Percentiles rank a stretch among this genome's conserved stretches.
These are phyloP conservation scores for Asclepias syriaca DNA, from an alignment of 257 asterid genomes.

Conservation along the genomic window DNA sequence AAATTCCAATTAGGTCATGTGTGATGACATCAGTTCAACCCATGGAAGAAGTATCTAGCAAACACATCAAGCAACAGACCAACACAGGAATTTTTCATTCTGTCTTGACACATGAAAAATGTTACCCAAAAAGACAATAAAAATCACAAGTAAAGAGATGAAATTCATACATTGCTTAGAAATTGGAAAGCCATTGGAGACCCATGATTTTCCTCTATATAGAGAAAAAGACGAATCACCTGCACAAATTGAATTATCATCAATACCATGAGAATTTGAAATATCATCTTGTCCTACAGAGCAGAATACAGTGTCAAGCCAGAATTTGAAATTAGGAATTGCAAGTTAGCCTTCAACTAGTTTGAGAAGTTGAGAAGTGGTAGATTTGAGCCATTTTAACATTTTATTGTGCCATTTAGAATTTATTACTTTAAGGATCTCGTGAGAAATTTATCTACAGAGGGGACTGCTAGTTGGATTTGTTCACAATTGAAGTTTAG, in stretches of 20 bases:
- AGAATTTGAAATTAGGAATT: neutral
- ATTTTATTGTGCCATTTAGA: neutral
- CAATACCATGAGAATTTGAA: constrained; percentile 1
- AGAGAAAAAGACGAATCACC: constrained; percentile 78
- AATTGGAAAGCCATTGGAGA: constrained; percentile 74
- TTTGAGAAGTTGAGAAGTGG: neutral
- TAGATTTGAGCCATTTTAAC: neutral
- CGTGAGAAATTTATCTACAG: neutral
- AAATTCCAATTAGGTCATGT: neutral
- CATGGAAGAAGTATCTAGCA: neutral
- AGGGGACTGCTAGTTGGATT: neutral
- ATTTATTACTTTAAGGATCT: neutral
- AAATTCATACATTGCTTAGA: constrained; percentile 72
- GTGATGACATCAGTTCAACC: neutral
- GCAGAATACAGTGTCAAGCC: neutral
- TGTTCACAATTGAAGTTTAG: neutral
- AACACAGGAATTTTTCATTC: constrained; percentile 3
- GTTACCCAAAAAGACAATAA: neutral
- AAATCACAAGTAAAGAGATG: constrained; percentile 19
- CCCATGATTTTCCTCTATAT: constrained; percentile 84
- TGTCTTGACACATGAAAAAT: neutral
- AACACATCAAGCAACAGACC: constrained; percentile 1
- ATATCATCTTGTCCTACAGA: constrained; percentile 8
- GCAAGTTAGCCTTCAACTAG: neutral
- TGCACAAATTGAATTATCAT: constrained; percentile 37